Conservation (phyloP, 108 stramenopile species). For the Pseudonitzschia multistriata region DNA sequence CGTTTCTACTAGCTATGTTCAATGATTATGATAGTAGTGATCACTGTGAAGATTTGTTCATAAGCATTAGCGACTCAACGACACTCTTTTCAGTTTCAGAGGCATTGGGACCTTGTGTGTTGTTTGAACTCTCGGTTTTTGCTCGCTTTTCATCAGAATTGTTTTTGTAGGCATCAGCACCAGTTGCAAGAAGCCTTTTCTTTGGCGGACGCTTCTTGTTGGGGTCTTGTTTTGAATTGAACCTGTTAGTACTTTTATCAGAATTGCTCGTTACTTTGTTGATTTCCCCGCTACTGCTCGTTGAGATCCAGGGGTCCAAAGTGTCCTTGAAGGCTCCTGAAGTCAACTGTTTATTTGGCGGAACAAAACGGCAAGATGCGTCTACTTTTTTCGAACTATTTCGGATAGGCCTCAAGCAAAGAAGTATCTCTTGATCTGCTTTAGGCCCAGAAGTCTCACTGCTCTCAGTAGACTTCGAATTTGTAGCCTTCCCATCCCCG, state of each 20-base stretch:
- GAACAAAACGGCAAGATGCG: conserved; percentile 50
- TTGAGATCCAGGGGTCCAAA: conserved; percentile 7
- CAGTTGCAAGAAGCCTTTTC: conserved; percentile 19
- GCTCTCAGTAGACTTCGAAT: conserved; percentile 11
- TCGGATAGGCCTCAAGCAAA: conserved; percentile 77
- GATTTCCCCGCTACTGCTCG: conserved; percentile 18
- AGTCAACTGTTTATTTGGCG: conserved; percentile 8
- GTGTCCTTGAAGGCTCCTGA: background rate
- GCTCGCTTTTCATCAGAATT: conserved; percentile 4
- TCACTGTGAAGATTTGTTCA: conserved; percentile 35
- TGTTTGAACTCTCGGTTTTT: conserved; percentile 4
- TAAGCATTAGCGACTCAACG: conserved; percentile 56
- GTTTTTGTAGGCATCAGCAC: background rate
- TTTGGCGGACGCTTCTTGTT: conserved; percentile 34
- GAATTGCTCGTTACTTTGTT: background rate
- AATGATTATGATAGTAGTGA: too few relatives aligned
- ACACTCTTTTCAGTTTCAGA: conserved; percentile 51
- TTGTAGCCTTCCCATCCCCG: conserved; percentile 21
- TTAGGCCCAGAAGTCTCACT: conserved; percentile 21
- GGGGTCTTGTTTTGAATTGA: conserved; percentile 6
- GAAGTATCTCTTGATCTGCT: conserved; percentile 51
- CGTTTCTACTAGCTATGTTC: too few relatives aligned
- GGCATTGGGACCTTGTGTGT: conserved; percentile 5
- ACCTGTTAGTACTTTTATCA: background rate
- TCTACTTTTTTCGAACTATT: conserved; percentile 65